Evolutionary conservation across 1,139 yeast species (phyloP), one percentile per base, ranked within the genome.

Genomic region (Candida neerlandica): DNA sequence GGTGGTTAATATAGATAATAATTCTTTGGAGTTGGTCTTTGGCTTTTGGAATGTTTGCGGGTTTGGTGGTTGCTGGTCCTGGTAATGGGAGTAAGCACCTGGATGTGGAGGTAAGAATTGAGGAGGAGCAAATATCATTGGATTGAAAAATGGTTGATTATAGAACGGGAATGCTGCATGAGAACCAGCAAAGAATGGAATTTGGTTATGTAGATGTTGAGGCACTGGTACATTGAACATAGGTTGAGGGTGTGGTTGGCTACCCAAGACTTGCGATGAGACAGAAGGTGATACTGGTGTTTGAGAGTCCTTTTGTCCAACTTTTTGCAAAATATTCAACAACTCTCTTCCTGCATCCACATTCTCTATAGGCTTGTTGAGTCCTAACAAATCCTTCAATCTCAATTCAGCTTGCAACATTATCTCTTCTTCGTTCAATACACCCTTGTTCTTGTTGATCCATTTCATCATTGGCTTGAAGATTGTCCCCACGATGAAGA

Each of bases 331-430:
- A 63, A 85, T 78, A 55, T 85, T 82, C 58, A 87, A 75, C 52
- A 87, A 66, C 51, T 85, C 94, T 73, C 94, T 82, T 26, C 94
- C 94, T 3, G 91, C 90, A 64, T 86, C 94, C 27, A 73, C 47
- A 34, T 55, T 60, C 51, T 54, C 62, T 51, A 52, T 54, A n/a
- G 59, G 63, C 47, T 55, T 52, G 41, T 59, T 61, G 42, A 86
- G 72, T 39, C 91, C 91, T 59, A 87, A 72, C 52, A 85, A 71
- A 26, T 73, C 66, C 70, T 86, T 86, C 73, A 87, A 77, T 63
- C 80, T 82, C 27, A 75, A 63, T 60, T 87, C 91, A 3, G 88
- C 90, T 50, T 75, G 70, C 53, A 67, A 61, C 73, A 77, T 78
- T 56, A 79, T 71, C 51, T 79, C 81, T 50, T 78, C 84, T 48